Base-by-base conservation (phyloP, 495 filamentous ascomycete genomes). In the Neurospora tetraspora region DNA sequence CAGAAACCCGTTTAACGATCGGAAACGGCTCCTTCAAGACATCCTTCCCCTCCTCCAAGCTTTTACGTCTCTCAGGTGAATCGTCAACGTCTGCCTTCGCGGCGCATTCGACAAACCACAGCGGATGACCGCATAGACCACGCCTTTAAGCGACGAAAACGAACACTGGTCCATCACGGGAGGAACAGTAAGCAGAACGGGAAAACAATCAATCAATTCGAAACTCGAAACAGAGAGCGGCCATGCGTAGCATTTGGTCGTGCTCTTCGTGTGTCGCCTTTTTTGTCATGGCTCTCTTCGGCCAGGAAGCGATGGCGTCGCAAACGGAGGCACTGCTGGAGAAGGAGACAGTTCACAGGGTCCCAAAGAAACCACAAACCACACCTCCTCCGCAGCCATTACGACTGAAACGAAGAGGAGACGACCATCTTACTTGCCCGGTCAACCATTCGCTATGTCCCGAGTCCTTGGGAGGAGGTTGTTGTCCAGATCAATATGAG, bases 401-500 rank as follows among this genome's bases (percentile, higher is more conserved):
- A 82, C 81, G 23, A 47, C 74, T 43, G 72, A 74, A 11, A 69
- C 73, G 37, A 16, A 72, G 37, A 73, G 73, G 40, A 71, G 76
- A 71, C 6, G 78, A 79, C 36, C 73, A 71, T 18, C 73, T 70
- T 34, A 69, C 73, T 31, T 83, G 81, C 69, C 74, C 77, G 34
- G 31, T 74, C 38, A 79, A 76, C 70, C 71, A 81, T 20, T 74
- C 77, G 12, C 71, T 81, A 36, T 86, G 84, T 72, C 77, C 83
- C 20, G 74, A 78, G 10, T 78, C 79, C 0, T 59, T 79, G 36
- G 73, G 77, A 65, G 84, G 84, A 42, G 81, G 80, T 40, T 86
- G 84, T 65, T 86, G 84, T 68, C 83, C 82, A 4, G 74, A 78
- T 14, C 73, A 74, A 9, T 86, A 85, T 72, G 80, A 72, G 3